A percentile compares a stretch with the other conserved stretches of the same genome.
These are phyloP conservation scores for button mushroom (Agaricus bisporus) DNA, from an alignment of 768 basidiomycete species.

Conservation along the genomic window DNA sequence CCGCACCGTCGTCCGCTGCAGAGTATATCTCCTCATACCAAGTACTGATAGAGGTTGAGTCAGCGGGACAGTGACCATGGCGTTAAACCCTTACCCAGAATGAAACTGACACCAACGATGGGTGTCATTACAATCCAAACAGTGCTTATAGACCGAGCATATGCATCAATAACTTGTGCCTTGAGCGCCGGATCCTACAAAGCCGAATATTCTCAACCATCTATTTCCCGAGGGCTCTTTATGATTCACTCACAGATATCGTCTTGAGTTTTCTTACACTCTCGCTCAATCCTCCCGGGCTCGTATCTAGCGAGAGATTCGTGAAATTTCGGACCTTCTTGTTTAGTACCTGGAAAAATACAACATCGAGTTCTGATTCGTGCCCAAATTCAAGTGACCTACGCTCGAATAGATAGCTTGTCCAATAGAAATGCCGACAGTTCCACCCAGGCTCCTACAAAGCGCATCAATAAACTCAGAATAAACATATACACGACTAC, in stretches of 20 bases:
- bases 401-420: constrained; percentile 66
- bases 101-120: constrained; percentile 44
- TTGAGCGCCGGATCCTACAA: constrained; percentile 44
- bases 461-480: constrained; percentile 3
- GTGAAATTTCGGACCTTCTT: constrained; percentile 32
- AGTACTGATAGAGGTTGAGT: constrained; percentile 30
- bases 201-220: neutral
- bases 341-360: constrained; percentile 23
- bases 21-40: constrained; percentile 53
- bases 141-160: constrained; percentile 50
- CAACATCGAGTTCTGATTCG: neutral
- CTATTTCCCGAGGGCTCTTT: neutral
- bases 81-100: constrained; percentile 34
- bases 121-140: constrained; percentile 67
- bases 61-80: neutral
- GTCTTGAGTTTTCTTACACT: constrained; percentile 37
- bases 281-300: constrained; percentile 36
- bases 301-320: constrained; percentile 28
- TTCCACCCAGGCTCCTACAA: constrained; percentile 63
- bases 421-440: constrained; percentile 68
- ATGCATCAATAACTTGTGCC: constrained; percentile 50
- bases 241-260: constrained; percentile 32
- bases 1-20: constrained; percentile 43
- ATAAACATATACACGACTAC: neutral
- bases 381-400: constrained; percentile 16